Evolutionary conservation across 176 grass and related monocot species (phyloP).

Genomic region (Melocanna baccifera): DNA sequence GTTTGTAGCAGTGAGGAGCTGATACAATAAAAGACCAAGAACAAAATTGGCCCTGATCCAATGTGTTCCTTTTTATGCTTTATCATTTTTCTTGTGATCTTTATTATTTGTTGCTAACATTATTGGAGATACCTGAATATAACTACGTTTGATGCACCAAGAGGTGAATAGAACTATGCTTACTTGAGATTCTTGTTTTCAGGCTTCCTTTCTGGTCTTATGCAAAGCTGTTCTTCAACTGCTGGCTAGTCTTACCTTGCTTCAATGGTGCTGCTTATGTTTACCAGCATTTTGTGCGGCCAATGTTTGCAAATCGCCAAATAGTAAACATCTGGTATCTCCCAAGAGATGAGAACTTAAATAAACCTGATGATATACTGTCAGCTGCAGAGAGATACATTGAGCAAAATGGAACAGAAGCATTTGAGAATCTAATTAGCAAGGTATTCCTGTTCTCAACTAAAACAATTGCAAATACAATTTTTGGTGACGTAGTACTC

Average conservation of each 20-base stretch:
- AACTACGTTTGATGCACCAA: background rate
- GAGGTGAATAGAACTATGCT: background rate
- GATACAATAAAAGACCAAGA: background rate
- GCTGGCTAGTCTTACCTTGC: constrained; percentile 91
- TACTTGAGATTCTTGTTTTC: constrained; percentile 6
- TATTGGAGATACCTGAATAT: background rate
- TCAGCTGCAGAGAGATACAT: constrained; percentile 91
- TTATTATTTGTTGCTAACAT: background rate
- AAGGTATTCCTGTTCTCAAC: constrained; percentile 56
- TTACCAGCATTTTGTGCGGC: constrained; percentile 88
- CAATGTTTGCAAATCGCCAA: constrained; percentile 71
- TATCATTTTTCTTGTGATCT: background rate
- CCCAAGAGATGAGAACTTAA: constrained; percentile 53
- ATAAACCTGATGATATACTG: constrained; percentile 79
- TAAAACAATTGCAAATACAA: constrained; percentile 6
- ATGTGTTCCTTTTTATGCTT: background rate
- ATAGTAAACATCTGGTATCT: constrained; percentile 77
- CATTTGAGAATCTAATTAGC: constrained; percentile 86
- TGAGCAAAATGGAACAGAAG: constrained; percentile 77
- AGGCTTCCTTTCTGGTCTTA: constrained; percentile 99
- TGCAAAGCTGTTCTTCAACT: constrained; percentile 87
- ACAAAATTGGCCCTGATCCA: background rate
- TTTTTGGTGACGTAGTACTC: background rate
- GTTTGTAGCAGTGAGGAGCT: background rate
- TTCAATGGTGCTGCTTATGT: constrained; percentile 92